Base-by-base conservation (phyloP, 768 basidiomycete species). In the Pleurotus djamor region DNA sequence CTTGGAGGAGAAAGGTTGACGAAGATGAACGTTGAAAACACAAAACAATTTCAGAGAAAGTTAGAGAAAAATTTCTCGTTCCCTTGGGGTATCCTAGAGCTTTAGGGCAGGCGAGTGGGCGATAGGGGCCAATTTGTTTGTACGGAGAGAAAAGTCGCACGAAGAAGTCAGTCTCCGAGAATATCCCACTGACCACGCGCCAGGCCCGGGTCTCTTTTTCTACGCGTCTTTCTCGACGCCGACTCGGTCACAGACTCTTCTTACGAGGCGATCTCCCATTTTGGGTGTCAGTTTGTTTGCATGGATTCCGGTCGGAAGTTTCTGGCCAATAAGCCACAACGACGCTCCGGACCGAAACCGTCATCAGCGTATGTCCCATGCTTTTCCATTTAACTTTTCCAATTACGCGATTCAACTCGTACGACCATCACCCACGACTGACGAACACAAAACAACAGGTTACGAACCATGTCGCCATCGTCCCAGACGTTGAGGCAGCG, bases 291-390 rank as follows among this genome's bases (percentile, higher is more conserved):
- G n/a, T 14, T 56, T 56, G 54, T 56, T 56, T 43, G 33, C 54
- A 56, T 56, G 54, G 54, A 44, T 56, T 56, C 54, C 54, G 44
- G 28, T 44, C 54, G 54, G 54, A 45, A 38, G 54, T 56, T 56
- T 38, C 41, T 56, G 54, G 54, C 38, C 54, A 56, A 56, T 56
- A 56, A 56, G 41, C 13, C 54, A 45, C 36, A 56, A 56, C 54
- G 36, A n/a, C 41, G 28, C 10, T 21, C 33, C 54, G 54, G 54
- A 38, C 54, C 54, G 54, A 56, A 44, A 34, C 37, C 41, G 21
- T 44, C 14, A 32, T 34, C 16, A 17, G 36, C 16, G 21, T 21
- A n/a, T 33, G 16, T 54, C 35, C 16, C 33, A n/a, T 54, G 35
- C 16, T n/a, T n/a, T 35, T 10, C 9, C 41, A 28, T 17, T 14